phyloP scores from a whole-genome alignment of 1,284 basidiomycete genomes.

The Mycena sp. region DNA sequence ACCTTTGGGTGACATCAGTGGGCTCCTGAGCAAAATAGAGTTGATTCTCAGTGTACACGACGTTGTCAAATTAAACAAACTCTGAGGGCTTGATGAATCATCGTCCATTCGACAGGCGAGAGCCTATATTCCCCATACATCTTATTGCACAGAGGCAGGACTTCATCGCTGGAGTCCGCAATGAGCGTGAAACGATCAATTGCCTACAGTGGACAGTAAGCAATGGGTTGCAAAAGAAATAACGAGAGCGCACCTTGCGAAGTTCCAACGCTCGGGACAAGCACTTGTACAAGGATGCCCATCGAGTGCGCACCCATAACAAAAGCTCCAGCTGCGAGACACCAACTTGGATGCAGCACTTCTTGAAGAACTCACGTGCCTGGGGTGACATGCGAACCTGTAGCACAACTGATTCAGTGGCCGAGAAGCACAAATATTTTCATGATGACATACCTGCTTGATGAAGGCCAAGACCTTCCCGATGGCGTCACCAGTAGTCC shows the following conservation, averaged over 20 bases:
- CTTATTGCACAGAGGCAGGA: not conserved
- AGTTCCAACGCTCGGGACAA: constrained; percentile 25
- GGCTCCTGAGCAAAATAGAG: not conserved
- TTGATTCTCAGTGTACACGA: not conserved
- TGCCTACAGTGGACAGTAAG: not conserved
- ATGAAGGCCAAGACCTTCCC: constrained; percentile 22
- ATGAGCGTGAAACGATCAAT: not conserved
- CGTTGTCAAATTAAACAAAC: not conserved
- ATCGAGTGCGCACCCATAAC: constrained; percentile 35
- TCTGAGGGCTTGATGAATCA: not conserved
- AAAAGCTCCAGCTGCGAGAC: constrained; percentile 32
- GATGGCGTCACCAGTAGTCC: constrained; percentile 17
- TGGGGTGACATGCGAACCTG: constrained; percentile 38
- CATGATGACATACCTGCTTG: constrained; percentile 26
- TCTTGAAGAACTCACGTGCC: constrained; percentile 34
- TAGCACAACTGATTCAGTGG: too few species aligned
- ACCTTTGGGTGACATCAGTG: not conserved
- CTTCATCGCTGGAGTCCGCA: not conserved
- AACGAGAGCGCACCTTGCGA: not conserved
- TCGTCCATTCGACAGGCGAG: not conserved
- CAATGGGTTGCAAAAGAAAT: not conserved
- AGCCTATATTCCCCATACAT: not conserved
- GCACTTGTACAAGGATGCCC: constrained; percentile 37
- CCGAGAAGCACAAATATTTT: too few species aligned
- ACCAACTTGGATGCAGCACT: constrained; percentile 26